phyloP scores from a whole-genome alignment of 164 flowering plant genomes.

The Sedum album region DNA sequence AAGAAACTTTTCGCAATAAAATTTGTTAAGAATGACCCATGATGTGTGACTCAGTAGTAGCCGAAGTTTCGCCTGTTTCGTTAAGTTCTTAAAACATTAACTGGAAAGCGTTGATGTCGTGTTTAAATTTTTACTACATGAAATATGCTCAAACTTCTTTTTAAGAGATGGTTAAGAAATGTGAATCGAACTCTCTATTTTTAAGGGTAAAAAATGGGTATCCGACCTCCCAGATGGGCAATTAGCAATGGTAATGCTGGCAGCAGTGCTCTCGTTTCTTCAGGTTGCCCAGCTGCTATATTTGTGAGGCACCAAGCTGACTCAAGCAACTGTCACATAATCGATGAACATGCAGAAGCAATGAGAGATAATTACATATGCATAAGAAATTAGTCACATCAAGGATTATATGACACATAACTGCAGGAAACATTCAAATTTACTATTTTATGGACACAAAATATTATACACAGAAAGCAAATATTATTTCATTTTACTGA shows the following conservation, averaged over 20 bases:
- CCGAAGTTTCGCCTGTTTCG: no score
- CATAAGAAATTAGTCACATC: no score
- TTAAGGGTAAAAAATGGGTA: neutral
- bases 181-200: neutral
- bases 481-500: neutral
- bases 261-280: slow-evolving; percentile 80
- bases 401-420: neutral
- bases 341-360: neutral
- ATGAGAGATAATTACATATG: no score
- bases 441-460: neutral
- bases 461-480: neutral
- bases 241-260: slow-evolving; percentile 91
- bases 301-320: slow-evolving; percentile 98
- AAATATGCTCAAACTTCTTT: neutral
- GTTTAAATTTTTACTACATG: no score
- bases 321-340: slow-evolving; percentile 71
- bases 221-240: slow-evolving; percentile 92
- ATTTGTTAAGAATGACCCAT: no score
- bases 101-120: no score
- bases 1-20: no score
- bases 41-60: no score
- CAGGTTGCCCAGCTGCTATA: slow-evolving; percentile 91
- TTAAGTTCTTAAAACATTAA: no score
- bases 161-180: neutral
- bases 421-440: neutral